Evolutionary conservation across 169 alveolate species (phyloP).

Genomic region (Cryptosporidium sp.): DNA sequence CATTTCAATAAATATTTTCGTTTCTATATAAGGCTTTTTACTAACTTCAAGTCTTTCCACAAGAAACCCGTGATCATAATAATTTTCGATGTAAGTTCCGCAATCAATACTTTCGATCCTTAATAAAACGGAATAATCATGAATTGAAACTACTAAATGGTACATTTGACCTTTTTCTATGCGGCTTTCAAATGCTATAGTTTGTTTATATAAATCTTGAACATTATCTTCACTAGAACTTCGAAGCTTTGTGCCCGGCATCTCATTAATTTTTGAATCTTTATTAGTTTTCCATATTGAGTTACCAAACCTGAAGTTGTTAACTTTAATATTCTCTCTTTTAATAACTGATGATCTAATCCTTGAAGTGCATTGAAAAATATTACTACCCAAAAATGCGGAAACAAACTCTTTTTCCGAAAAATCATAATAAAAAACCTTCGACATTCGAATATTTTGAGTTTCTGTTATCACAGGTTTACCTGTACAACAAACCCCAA

Average conservation of each 20-base stretch:
- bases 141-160: slow-evolving; percentile 67
- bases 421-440: slow-evolving; percentile 65
- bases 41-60: slow-evolving; percentile 67
- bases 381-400: slow-evolving; percentile 71
- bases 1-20: slow-evolving; percentile 69
- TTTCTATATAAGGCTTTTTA: slow-evolving; percentile 66
- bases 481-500: slow-evolving; percentile 74
- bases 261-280: not conserved
- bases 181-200: not conserved
- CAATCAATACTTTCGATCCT: slow-evolving; percentile 64
- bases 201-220: not conserved
- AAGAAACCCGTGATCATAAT: slow-evolving; percentile 59
- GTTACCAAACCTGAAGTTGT: slow-evolving; percentile 7
- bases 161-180: slow-evolving; percentile 61
- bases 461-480: slow-evolving; percentile 66
- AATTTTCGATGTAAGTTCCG: slow-evolving; percentile 63
- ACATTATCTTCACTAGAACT: not conserved
- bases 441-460: slow-evolving; percentile 66
- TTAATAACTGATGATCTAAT: slow-evolving; percentile 38
- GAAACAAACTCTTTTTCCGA: slow-evolving; percentile 61
- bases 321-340: slow-evolving; percentile 23
- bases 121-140: slow-evolving; percentile 46
- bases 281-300: not conserved
- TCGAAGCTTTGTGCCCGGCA: not conserved
- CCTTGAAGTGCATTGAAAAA: slow-evolving; percentile 73